Evolutionary conservation across 108 stramenopile species (phyloP).

Genomic region (Nannochloropsis oceanica): DNA sequence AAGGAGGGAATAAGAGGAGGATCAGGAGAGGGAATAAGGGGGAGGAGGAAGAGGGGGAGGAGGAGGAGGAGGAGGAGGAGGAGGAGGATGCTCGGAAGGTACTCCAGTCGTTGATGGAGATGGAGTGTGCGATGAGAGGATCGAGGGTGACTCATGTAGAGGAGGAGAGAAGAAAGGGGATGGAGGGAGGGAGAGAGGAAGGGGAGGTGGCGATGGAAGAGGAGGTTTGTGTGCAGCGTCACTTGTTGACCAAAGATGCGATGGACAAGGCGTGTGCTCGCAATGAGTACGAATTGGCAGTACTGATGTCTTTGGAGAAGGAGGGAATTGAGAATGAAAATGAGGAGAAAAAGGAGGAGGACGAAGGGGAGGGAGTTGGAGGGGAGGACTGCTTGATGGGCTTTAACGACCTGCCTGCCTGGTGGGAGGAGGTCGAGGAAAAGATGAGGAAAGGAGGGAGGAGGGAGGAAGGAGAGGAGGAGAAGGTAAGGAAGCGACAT

Average conservation of each 20-base stretch:
- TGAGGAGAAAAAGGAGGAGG: too few species aligned
- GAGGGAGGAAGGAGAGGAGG: not conserved
- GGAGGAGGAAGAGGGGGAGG: too few species aligned
- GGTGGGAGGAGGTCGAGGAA: not conserved
- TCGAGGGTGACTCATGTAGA: not conserved
- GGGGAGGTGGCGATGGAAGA: not conserved
- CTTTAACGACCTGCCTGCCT: not conserved
- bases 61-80: not conserved
- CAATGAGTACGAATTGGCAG: not conserved
- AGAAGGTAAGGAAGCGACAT: not conserved
- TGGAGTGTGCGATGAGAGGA: not conserved
- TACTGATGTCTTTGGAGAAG: not conserved
- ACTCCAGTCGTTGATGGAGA: not conserved
- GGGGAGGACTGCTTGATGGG: too few species aligned
- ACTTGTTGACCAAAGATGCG: not conserved
- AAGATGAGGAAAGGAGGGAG: not conserved
- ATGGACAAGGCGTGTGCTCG: not conserved
- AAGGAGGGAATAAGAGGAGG: not conserved
- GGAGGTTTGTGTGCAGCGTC: not conserved
- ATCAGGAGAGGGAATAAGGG: not conserved
- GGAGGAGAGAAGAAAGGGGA: not conserved
- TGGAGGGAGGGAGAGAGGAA: not conserved
- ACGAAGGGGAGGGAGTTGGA: too few species aligned
- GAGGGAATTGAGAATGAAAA: not conserved
- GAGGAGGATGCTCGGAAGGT: not conserved